Evolutionary conservation across 2,329 filamentous ascomycete genomes (phyloP), one percentile per base, ranked within the genome.

Genomic region (Colletotrichum musae): DNA sequence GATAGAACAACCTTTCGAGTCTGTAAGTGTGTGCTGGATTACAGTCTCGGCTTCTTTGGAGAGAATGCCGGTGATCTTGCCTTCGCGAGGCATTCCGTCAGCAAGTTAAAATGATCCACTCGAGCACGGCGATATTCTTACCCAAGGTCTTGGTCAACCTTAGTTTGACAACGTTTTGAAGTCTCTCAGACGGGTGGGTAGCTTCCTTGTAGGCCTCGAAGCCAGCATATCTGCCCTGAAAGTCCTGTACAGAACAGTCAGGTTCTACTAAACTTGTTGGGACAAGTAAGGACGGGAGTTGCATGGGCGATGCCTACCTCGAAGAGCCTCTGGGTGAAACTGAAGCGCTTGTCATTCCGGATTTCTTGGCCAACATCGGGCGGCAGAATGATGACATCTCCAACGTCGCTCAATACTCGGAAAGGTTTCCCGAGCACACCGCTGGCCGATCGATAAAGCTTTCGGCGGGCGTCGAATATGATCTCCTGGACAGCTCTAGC

Each of bases 191-290:
- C 13, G 43, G 57, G 26, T 59, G 24, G 4, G 16, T 39, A 3
- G 57, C 24, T 16, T 59, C 57, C 28, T 59, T 59, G 28, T 59
- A 59, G n/a, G 57, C 39, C 18, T 59, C 57, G n/a, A 59, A 59
- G 26, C 43, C 57, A 10, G 57, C 45, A 21, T 50, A 59, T 32
- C 45, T 15, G 5, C 43, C 57, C 21, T 59, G 57, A 16, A 59
- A 59, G 43, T 59, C 57, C 57, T 59, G 48, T 10, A 4, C n/a
- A n/a, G n/a, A n/a, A n/a, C n/a, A n/a, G n/a, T n/a, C n/a, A n/a
- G n/a, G n/a, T n/a, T n/a, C n/a, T n/a, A n/a, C n/a, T n/a, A n/a
- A n/a, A n/a, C n/a, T n/a, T n/a, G n/a, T n/a, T n/a, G n/a, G n/a
- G n/a, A n/a, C n/a, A n/a, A n/a, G n/a, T n/a, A n/a, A n/a, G n/a